Base-by-base conservation (phyloP, 1,284 basidiomycete species). In the Heterobasidion irregulare region DNA sequence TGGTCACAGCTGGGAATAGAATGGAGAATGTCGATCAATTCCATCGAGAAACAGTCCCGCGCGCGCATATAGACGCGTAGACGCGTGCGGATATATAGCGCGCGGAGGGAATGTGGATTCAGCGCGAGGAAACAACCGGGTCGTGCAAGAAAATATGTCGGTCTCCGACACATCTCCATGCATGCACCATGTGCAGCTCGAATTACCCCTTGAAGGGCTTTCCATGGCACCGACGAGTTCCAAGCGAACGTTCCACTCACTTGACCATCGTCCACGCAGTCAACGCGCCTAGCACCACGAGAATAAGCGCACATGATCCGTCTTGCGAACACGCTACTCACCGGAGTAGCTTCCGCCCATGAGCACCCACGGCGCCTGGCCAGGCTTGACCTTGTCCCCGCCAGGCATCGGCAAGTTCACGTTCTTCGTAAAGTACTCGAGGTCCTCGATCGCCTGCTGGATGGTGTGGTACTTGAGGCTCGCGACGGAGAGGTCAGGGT, bases 321-420 rank as follows among this genome's bases (percentile, higher is more conserved):
- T 38, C n/a, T 10, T 4, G 3, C 7, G 44, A 8, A 15, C 35
- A 26, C 26, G 26, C 26, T 2, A 48, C 56, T 15, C n/a, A 61
- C 83, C 83, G 61, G 82, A 74, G 62, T 88, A 87, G 63, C 83
- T 86, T 33, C 85, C 84, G n/a, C 87, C 86, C 38, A 84, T 66
- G 32, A 88, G 64, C 48, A 89, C 70, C 87, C 86, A 89, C 6
- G 83, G 82, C 0, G 80, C 79, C 53, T 78, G 75, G 50, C 73
- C 73, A 2, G 85, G 82, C 32, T 74, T 75, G 9, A 87, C 71
- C 8, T 70, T 63, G 58, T 79, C 75, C 6, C 86, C 86, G 47
- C 77, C 75, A 0, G 84, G 83, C 78, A 84, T 83, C 1, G 86
- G 81, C 43, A 89, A 72, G 34, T 78, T 68, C 2, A 80, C 86